phyloP scores from a whole-genome alignment of 2,329 filamentous ascomycete genomes.

The Fusarium sp. region DNA sequence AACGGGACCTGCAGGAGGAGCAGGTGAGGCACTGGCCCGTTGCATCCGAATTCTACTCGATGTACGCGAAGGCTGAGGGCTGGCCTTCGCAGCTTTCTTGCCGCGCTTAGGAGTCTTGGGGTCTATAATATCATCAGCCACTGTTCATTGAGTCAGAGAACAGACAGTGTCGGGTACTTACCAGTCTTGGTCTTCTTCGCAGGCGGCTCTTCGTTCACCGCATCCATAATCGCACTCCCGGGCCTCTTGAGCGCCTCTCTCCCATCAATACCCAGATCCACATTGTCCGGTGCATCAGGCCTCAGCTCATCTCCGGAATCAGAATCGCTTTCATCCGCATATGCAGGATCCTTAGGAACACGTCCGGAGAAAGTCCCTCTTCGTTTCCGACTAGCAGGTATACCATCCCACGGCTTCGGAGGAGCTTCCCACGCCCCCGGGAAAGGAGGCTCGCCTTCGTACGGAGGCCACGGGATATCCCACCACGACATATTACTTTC shows the following conservation, averaged over 20 bases:
- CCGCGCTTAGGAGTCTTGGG: slow-evolving; percentile 9
- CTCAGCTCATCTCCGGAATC: slow-evolving; percentile 41
- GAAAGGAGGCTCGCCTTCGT: slow-evolving; percentile 39
- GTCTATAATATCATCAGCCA: background rate
- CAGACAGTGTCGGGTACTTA: background rate
- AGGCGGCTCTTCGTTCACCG: slow-evolving; percentile 9
- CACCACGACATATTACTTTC: slow-evolving; percentile 45
- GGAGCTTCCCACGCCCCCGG: slow-evolving; percentile 42
- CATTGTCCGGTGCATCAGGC: slow-evolving; percentile 38
- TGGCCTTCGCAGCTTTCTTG: slow-evolving; percentile 3
- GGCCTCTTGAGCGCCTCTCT: slow-evolving; percentile 8
- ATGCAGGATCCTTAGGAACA: slow-evolving; percentile 30
- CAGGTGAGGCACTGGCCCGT: background rate
- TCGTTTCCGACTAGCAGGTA: background rate
- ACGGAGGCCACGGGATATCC: slow-evolving; percentile 50
- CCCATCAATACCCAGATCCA: slow-evolving; percentile 16
- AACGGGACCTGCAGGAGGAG: too few relatives aligned
- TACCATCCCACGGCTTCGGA: slow-evolving; percentile 11
- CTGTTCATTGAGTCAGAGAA: rapidly evolving
- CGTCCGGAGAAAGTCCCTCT: slow-evolving; percentile 6
- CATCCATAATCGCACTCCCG: background rate
- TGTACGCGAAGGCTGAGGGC: too few relatives aligned
- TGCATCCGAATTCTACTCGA: too few relatives aligned
- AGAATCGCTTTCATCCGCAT: slow-evolving; percentile 40
- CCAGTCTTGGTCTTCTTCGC: slow-evolving; percentile 34